Evolutionary conservation across 208 protist genomes (phyloP).

Genomic region (Strigomonas culicis): DNA sequence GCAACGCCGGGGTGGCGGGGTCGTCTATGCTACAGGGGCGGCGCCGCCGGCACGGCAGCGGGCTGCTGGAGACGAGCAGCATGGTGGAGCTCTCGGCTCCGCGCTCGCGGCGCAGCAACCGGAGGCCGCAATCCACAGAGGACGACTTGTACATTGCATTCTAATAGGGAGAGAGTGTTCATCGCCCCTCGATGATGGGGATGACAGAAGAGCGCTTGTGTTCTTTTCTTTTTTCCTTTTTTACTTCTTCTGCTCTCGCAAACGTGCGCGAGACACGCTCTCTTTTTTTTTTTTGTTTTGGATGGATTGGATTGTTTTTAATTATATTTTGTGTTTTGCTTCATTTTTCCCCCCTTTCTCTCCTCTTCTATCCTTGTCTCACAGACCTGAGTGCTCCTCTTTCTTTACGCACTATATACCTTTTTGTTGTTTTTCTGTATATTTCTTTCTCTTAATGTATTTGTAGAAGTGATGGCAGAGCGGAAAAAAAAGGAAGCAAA

Average conservation of each 20-base stretch:
- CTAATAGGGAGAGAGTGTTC: neutral
- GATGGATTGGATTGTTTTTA: neutral
- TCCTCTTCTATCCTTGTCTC: neutral
- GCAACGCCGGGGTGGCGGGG: too few relatives aligned
- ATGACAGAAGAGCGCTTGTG: neutral
- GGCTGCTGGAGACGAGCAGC: too few relatives aligned
- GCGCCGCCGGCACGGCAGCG: too few relatives aligned
- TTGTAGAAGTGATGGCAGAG: neutral
- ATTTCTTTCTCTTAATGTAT: conserved; percentile 4
- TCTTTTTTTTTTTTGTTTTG: conserved; percentile 2
- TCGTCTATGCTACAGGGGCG: too few relatives aligned
- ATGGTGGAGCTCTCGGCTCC: too few relatives aligned
- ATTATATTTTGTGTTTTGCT: conserved; percentile 4
- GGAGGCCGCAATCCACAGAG: too few relatives aligned
- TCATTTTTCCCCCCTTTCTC: conserved; percentile 9
- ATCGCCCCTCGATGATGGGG: neutral
- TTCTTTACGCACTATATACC: neutral
- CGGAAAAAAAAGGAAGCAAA: neutral
- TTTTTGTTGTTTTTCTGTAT: neutral
- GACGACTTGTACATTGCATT: neutral
- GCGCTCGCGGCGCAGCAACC: too few relatives aligned
- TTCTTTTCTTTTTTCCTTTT: conserved; percentile 13
- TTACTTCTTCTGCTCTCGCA: neutral
- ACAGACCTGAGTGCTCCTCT: neutral
- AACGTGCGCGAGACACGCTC: neutral